Conservation (phyloP, 1,284 basidiomycete species). For the Papiliotrema terrestris region DNA sequence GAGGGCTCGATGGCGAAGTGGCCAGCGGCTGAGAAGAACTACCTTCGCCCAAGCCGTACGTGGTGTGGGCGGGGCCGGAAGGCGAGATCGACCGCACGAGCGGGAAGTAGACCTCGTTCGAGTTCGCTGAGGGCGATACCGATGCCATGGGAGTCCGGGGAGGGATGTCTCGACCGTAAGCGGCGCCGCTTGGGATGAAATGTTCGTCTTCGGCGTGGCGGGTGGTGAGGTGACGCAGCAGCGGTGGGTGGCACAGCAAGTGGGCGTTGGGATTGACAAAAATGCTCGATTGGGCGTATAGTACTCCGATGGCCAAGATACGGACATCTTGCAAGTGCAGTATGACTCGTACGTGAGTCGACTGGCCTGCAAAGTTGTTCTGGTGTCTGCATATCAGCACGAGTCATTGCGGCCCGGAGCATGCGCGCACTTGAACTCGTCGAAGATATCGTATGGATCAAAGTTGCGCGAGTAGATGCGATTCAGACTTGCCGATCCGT, state of each 20-base stretch:
- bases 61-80: constrained; percentile 13
- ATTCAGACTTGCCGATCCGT: constrained; percentile 41
- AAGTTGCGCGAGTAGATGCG: constrained; percentile 43
- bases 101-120: constrained; percentile 29
- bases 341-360: constrained; percentile 36
- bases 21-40: neutral
- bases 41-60: constrained; percentile 13
- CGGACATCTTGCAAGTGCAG: constrained; percentile 43
- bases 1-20: neutral
- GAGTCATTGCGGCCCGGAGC: neutral
- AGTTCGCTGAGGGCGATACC: constrained; percentile 1
- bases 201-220: neutral
- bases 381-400: constrained; percentile 21
- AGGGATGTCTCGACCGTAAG: neutral
- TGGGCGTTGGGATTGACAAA: constrained; percentile 45
- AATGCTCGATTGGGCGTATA: constrained; percentile 26
- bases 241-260: constrained; percentile 40
- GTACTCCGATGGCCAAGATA: constrained; percentile 38
- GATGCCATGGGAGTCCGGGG: neutral
- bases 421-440: constrained; percentile 34
- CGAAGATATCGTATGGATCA: constrained; percentile 42
- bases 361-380: constrained; percentile 33
- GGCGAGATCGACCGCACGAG: constrained; percentile 22
- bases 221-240: constrained; percentile 15
- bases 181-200: no score